Evolutionary conservation across 2,329 filamentous ascomycete genomes (phyloP).

Genomic region (Ophiocordyceps camponoti-leonardi): DNA sequence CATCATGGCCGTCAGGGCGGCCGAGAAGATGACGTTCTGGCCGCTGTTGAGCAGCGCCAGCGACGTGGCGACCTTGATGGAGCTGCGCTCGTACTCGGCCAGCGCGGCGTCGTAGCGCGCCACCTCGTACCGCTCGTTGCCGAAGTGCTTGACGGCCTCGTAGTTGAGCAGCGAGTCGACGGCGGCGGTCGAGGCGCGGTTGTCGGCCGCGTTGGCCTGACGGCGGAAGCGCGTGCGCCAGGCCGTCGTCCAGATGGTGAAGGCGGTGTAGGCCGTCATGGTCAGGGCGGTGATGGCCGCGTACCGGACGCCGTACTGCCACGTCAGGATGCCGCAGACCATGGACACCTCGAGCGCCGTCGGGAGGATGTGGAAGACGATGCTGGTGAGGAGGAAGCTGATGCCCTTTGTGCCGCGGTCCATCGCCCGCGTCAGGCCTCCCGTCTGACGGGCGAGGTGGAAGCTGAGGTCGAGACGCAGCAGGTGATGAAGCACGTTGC

Average conservation of each 20-base stretch:
- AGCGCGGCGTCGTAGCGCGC: slow-evolving; percentile 77
- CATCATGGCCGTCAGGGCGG: slow-evolving; percentile 93
- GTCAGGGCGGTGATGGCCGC: slow-evolving; percentile 78
- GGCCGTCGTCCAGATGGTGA: slow-evolving; percentile 89
- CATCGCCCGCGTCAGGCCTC: slow-evolving; percentile 81
- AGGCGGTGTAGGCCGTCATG: slow-evolving; percentile 90
- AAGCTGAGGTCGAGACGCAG: slow-evolving; percentile 82
- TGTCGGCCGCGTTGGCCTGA: slow-evolving; percentile 90
- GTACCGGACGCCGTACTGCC: slow-evolving; percentile 85
- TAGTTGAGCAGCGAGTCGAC: slow-evolving; percentile 98
- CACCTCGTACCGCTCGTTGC: slow-evolving; percentile 94
- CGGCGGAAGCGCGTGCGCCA: slow-evolving; percentile 96
- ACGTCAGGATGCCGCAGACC: slow-evolving; percentile 92
- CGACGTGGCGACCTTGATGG: slow-evolving; percentile 92
- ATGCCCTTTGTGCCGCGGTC: slow-evolving; percentile 97
- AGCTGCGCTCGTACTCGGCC: slow-evolving; percentile 74
- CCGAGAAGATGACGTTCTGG: slow-evolving; percentile 94
- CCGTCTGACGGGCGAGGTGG: slow-evolving; percentile 86
- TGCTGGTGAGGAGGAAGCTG: slow-evolving; percentile 88
- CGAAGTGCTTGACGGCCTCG: slow-evolving; percentile 98
- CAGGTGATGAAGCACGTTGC: slow-evolving; percentile 84
- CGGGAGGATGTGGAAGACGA: slow-evolving; percentile 95
- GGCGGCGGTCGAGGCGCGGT: slow-evolving; percentile 83
- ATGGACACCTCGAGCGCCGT: slow-evolving; percentile 87
- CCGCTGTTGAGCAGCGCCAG: slow-evolving; percentile 85